Evolutionary conservation across 1,284 basidiomycete genomes (phyloP).

Genomic region (Trichosporon ovoides): DNA sequence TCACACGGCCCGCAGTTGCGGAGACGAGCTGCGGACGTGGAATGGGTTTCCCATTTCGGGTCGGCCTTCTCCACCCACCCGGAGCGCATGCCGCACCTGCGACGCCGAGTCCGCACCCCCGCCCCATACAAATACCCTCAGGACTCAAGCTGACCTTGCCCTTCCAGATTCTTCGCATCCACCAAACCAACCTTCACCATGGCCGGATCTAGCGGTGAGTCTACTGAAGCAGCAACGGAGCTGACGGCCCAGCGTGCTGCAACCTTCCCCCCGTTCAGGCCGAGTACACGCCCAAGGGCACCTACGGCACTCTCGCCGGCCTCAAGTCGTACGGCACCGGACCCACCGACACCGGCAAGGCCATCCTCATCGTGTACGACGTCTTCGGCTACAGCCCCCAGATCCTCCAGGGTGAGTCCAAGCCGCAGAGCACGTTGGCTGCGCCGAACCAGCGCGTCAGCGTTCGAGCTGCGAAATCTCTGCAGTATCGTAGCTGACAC

Average conservation of each 20-base stretch:
- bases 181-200: neutral
- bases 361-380: constrained; percentile 31
- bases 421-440: neutral
- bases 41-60: neutral
- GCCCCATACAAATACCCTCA: constrained; percentile 2
- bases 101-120: neutral
- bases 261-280: constrained; percentile 51
- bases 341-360: constrained; percentile 33
- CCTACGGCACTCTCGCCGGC: constrained; percentile 42
- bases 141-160: neutral
- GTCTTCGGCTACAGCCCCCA: constrained; percentile 52
- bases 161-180: neutral
- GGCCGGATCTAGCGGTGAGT: neutral
- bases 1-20: too few species aligned
- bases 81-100: neutral
- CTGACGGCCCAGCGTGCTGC: constrained; percentile 49
- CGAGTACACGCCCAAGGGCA: constrained; percentile 52
- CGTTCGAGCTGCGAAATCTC: neutral
- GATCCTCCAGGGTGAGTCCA: constrained; percentile 49
- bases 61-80: neutral
- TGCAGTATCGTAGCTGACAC: neutral
- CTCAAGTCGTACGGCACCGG: constrained; percentile 46
- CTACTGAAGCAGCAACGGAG: too few species aligned
- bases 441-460: constrained; percentile 24
- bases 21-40: neutral